Evolutionary conservation across 768 basidiomycete genomes (phyloP).

Genomic region (Xerocomellus intermedius): DNA sequence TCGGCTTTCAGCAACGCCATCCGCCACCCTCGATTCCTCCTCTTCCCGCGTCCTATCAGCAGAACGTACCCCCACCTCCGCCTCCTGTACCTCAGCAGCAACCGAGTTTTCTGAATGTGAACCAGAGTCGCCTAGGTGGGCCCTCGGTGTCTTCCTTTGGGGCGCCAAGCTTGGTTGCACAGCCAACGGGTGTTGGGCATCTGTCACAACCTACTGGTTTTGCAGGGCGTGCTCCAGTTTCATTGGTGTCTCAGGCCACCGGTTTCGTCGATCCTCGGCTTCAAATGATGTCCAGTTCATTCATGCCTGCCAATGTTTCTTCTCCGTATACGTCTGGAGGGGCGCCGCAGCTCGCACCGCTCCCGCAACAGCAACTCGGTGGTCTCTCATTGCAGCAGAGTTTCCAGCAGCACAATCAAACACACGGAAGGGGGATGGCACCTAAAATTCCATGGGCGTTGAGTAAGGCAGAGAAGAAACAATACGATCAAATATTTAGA

Average conservation of each 20-base stretch:
- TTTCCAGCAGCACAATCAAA: slow-evolving; percentile 84
- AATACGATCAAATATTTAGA: slow-evolving; percentile 93
- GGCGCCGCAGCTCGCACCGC: slow-evolving; percentile 57
- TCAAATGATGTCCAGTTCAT: slow-evolving; percentile 86
- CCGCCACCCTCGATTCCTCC: slow-evolving; percentile 62
- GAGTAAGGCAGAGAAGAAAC: slow-evolving; percentile 89
- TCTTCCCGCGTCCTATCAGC: slow-evolving; percentile 61
- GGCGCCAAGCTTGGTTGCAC: slow-evolving; percentile 10
- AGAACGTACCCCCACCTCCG: slow-evolving; percentile 41
- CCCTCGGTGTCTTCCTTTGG: slow-evolving; percentile 19
- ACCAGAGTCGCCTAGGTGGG: slow-evolving; percentile 47
- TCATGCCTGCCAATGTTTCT: slow-evolving; percentile 77
- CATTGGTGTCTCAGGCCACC: slow-evolving; percentile 71
- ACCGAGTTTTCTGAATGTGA: slow-evolving; percentile 53
- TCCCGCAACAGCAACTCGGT: slow-evolving; percentile 52
- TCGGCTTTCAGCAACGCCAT: slow-evolving; percentile 36
- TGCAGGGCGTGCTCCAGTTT: slow-evolving; percentile 39
- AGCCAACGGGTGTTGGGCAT: slow-evolving; percentile 28
- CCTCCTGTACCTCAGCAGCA: slow-evolving; percentile 36
- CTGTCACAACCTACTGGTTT: slow-evolving; percentile 45
- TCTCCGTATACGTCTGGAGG: slow-evolving; percentile 59
- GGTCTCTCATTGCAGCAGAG: slow-evolving; percentile 72
- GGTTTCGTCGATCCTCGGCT: slow-evolving; percentile 82
- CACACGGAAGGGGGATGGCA: slow-evolving; percentile 59
- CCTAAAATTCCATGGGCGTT: slow-evolving; percentile 85